phyloP scores from a whole-genome alignment of 2,329 filamentous ascomycete genomes.

The Thielaviopsis euricoi region DNA sequence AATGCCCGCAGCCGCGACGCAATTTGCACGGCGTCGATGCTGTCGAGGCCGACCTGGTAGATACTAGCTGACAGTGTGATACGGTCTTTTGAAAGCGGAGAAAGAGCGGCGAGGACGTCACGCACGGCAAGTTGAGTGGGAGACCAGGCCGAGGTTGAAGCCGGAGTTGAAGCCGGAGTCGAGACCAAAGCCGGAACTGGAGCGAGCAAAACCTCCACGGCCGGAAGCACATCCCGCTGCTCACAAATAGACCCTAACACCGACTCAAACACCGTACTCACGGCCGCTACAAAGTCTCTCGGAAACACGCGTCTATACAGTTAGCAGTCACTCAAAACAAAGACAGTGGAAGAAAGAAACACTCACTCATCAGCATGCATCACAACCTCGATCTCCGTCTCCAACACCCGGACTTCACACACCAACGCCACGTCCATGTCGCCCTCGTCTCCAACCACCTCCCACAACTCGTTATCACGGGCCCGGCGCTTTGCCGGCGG shows the following conservation, averaged over 20 bases:
- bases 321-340: not conserved
- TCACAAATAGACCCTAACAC: not conserved
- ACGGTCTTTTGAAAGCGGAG: slow-evolving; percentile 28
- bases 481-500: slow-evolving; percentile 30
- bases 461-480: slow-evolving; percentile 42
- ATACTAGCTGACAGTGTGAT: slow-evolving; percentile 54
- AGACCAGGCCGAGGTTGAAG: slow-evolving; percentile 25
- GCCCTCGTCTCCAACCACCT: slow-evolving; percentile 37
- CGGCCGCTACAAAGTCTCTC: not conserved
- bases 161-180: no score
- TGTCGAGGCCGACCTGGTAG: slow-evolving; percentile 79
- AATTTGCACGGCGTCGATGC: slow-evolving; percentile 71
- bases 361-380: slow-evolving; percentile 44
- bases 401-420: slow-evolving; percentile 50
- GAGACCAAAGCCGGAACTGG: no score
- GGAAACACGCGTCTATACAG: not conserved
- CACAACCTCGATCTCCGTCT: slow-evolving; percentile 33
- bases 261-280: not conserved
- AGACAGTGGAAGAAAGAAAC: not conserved
- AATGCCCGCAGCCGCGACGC: slow-evolving; percentile 47
- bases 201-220: no score
- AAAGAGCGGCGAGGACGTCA: slow-evolving; percentile 39
- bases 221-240: not conserved
- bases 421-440: slow-evolving; percentile 63
- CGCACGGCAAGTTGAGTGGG: slow-evolving; percentile 36